These are phyloP conservation scores for Syncephalastrum monosporum DNA, from an alignment of 371 early-diverging fungal species.

Conservation along the genomic window DNA sequence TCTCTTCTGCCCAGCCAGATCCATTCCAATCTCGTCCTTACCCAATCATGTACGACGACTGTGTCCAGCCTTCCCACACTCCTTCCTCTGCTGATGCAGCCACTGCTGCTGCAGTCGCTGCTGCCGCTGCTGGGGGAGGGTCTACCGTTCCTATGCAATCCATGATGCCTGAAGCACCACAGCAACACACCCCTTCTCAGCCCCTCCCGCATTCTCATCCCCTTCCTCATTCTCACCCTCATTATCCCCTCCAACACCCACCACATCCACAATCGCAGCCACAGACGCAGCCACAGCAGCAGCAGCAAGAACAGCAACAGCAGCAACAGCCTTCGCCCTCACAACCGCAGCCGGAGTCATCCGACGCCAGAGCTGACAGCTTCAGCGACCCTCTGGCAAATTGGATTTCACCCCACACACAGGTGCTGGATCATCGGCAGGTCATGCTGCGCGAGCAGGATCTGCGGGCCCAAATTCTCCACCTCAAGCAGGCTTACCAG, in stretches of 20 bases:
- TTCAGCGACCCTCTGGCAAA: too few relatives aligned
- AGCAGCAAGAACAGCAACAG: constrained; percentile 3
- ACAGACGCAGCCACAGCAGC: neutral
- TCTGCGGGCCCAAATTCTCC: constrained; percentile 11
- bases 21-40: too few relatives aligned
- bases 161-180: neutral
- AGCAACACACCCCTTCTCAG: neutral
- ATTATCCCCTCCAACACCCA: neutral
- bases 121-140: neutral
- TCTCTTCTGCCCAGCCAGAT: constrained; percentile 8
- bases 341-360: too few relatives aligned
- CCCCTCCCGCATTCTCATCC: constrained; percentile 1
- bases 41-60: too few relatives aligned
- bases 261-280: constrained; percentile 2
- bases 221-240: neutral
- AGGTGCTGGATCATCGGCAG: constrained; percentile 1
- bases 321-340: constrained; percentile 2
- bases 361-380: too few relatives aligned
- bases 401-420: constrained; percentile 3
- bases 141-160: neutral
- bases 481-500: constrained; percentile 15
- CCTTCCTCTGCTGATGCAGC: too few relatives aligned
- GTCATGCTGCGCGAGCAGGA: constrained; percentile 15
- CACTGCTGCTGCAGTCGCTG: neutral
- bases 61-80: too few relatives aligned